Conservation (phyloP, 345 rosid species). For the Populus deltoides region DNA sequence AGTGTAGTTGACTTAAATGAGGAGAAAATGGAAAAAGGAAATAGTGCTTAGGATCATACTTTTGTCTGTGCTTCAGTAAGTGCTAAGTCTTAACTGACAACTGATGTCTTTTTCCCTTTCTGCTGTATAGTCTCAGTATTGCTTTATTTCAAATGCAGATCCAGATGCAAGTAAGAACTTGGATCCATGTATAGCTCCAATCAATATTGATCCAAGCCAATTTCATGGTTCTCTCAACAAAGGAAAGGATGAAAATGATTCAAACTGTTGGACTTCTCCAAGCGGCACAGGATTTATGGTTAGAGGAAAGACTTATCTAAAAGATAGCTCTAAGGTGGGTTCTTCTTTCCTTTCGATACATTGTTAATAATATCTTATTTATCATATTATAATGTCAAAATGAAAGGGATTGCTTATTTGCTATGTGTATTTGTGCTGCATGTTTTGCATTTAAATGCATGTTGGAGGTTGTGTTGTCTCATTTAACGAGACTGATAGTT, state of each 20-base stretch:
- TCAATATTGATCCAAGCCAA: constrained; percentile 50
- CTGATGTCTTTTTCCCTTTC: background rate
- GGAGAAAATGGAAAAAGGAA: background rate
- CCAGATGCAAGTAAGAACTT: constrained; percentile 58
- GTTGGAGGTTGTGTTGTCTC: background rate
- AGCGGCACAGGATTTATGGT: constrained; percentile 86
- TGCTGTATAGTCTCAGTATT: background rate
- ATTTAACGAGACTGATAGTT: background rate
- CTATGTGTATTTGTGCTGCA: background rate
- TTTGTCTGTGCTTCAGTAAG: background rate
- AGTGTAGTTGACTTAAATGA: background rate
- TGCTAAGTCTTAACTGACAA: background rate
- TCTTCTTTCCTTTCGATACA: constrained; percentile 1
- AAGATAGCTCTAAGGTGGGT: constrained; percentile 73
- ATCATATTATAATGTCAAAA: background rate
- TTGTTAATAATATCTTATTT: background rate
- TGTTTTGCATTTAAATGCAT: background rate
- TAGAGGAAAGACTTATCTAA: constrained; percentile 87
- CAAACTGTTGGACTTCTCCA: constrained; percentile 90
- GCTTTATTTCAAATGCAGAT: constrained; percentile 33
- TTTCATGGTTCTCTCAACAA: constrained; percentile 60
- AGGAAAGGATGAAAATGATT: constrained; percentile 58
- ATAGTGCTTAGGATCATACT: background rate
- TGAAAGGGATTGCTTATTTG: background rate
- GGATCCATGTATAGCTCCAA: constrained; percentile 49